Base-by-base conservation (phyloP, 345 rosid species). In the Populus simonii region DNA sequence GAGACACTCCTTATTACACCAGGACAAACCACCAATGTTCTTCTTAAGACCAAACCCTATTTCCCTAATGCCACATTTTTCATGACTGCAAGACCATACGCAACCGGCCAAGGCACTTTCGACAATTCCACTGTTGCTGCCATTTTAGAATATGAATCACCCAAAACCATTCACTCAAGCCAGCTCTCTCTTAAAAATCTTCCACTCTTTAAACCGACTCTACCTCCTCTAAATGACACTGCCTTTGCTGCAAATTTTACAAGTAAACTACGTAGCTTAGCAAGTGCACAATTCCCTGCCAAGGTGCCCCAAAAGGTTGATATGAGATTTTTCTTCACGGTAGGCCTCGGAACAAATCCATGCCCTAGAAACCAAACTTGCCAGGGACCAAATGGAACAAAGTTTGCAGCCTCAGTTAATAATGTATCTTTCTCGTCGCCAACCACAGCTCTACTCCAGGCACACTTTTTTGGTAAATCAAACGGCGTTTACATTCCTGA, bases 401-500 rank as follows among this genome's bases (percentile, higher is more conserved):
- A 18, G 75, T 77, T 81, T 51, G 78, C 80, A 25, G 84, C 84
- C 11, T 59, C 78, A 1, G 12, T 81, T 13, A 81, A 81, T 18
- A 81, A 81, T n/a, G 72, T 77, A 4, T 81, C 84, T 43, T 77
- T 81, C 41, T 23, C 33, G 61, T 77, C 77, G 81, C 84, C 84
- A 57, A 73, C 71, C 59, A 77, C 71, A 25, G 81, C 81, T 63
- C 25, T 81, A n/a, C 78, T 77, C 7, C 81, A 81, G 18, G 8
- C 81, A 17, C 80, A 81, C 27, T 55, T 29, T 43, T 27, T 70
- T 3, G 78, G 84, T 15, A 75, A 77, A 63, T 77, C 84, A 7
- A 73, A 77, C 8, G 71, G 72, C 31, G 72, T 77, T 45, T 77
- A 77, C 16, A 11, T 55, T 73, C 72, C 84, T 13, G 10, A 68